Evolutionary conservation across 306 rosid species (phyloP).

Genomic region (Fagus sylvatica): DNA sequence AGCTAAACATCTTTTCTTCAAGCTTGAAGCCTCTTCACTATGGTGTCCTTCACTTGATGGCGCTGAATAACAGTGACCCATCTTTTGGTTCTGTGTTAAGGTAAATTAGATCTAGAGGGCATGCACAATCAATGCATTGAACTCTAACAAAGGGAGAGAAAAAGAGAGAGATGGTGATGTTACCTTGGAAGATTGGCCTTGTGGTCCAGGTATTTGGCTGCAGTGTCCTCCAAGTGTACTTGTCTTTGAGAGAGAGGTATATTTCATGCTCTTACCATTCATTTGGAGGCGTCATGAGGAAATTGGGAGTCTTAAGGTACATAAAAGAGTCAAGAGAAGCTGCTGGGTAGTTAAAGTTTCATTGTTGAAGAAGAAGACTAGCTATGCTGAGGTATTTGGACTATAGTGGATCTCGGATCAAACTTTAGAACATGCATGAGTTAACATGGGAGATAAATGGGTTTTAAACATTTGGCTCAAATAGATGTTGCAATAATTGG

Average conservation of each 20-base stretch:
- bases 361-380: neutral
- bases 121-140: neutral
- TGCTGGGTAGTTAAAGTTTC: neutral
- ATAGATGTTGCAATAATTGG: no score
- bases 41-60: slow-evolving; percentile 17
- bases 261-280: neutral
- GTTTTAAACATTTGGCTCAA: no score
- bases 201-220: neutral
- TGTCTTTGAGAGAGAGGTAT: neutral
- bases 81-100: slow-evolving; percentile 3
- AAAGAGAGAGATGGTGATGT: neutral
- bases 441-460: no score
- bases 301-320: neutral
- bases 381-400: neutral
- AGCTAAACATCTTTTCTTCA: slow-evolving; percentile 49
- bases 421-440: no score
- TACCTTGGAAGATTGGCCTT: no score
- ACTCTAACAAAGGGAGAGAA: neutral
- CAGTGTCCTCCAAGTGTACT: neutral
- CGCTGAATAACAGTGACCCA: slow-evolving; percentile 34
- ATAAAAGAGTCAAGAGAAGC: neutral
- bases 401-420: no score
- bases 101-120: neutral
- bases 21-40: slow-evolving; percentile 24
- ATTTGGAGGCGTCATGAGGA: neutral